A percentile compares a stretch with the other conserved stretches of the same genome.
Evolutionary conservation across 1,284 basidiomycete genomes (phyloP).

Genomic region (Agroathelia rolfsii): DNA sequence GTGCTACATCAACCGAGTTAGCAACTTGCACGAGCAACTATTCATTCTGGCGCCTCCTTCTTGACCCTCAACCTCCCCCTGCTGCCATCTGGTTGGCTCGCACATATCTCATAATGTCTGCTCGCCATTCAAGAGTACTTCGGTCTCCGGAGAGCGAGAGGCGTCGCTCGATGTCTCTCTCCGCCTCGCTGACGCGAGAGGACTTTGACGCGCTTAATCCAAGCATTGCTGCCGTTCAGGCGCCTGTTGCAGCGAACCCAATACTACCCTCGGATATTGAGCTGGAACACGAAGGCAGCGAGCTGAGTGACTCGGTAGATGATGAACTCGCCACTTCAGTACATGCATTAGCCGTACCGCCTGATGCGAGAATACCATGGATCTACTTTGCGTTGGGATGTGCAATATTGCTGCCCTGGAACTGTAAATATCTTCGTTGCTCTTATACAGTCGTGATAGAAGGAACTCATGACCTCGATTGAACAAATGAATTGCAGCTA

Average conservation of each 20-base stretch:
- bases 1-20: too few species aligned
- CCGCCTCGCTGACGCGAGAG: too few species aligned
- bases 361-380: conserved; percentile 42
- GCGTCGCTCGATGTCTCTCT: too few species aligned
- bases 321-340: conserved; percentile 13
- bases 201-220: too few species aligned
- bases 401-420: conserved; percentile 70
- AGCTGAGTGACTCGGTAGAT: conserved; percentile 12
- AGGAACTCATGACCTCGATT: conserved; percentile 7
- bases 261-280: conserved; percentile 23
- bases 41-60: too few species aligned
- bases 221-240: too few species aligned
- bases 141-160: too few species aligned
- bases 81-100: too few species aligned
- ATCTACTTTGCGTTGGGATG: conserved; percentile 64
- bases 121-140: too few species aligned
- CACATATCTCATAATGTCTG: too few species aligned
- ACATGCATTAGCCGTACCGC: conserved; percentile 15
- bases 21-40: too few species aligned
- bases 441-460: conserved; percentile 6
- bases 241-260: conserved; percentile 18
- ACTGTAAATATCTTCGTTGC: conserved; percentile 34
- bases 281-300: conserved; percentile 26
- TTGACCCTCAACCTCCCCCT: too few species aligned
- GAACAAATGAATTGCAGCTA: conserved; percentile 28